A percentile compares a stretch with the other conserved stretches of the same genome.
Conservation (phyloP, 495 filamentous ascomycete species). For the Penicillium canescens region DNA sequence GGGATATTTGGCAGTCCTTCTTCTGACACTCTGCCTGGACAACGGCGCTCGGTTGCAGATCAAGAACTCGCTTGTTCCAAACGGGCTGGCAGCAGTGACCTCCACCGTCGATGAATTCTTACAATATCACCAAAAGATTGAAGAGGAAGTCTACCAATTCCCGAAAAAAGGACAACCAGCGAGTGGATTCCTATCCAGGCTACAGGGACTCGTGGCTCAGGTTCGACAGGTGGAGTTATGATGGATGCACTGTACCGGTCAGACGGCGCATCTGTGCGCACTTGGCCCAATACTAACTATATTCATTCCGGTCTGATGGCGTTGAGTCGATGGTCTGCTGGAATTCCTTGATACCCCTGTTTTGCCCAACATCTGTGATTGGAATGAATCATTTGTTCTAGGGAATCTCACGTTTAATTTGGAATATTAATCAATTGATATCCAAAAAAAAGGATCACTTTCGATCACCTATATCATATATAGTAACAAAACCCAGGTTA, state of each 20-base stretch:
- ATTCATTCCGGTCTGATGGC: neutral
- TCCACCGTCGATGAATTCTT: conserved; percentile 86
- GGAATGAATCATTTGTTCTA: neutral
- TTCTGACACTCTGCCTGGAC: conserved; percentile 76
- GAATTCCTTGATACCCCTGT: conserved; percentile 8
- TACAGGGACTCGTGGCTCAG: conserved; percentile 51
- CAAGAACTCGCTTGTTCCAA: conserved; percentile 52
- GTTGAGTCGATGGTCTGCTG: neutral
- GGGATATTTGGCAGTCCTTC: conserved; percentile 84
- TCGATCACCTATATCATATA: too few relatives aligned
- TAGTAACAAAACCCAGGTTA: too few relatives aligned
- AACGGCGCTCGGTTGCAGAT: conserved; percentile 51
- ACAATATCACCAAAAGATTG: conserved; percentile 72
- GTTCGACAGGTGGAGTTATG: conserved; percentile 24
- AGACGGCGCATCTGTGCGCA: neutral
- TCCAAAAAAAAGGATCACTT: too few relatives aligned
- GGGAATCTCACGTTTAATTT: neutral
- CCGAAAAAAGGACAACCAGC: conserved; percentile 31
- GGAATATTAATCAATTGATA: too few relatives aligned
- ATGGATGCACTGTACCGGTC: neutral
- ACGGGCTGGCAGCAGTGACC: conserved; percentile 63
- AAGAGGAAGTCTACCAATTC: conserved; percentile 37
- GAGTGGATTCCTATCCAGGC: conserved; percentile 56
- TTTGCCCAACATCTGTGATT: neutral
- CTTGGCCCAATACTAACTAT: neutral